Conservation (phyloP, 495 filamentous ascomycete genomes). For the Xylaria sp. region DNA sequence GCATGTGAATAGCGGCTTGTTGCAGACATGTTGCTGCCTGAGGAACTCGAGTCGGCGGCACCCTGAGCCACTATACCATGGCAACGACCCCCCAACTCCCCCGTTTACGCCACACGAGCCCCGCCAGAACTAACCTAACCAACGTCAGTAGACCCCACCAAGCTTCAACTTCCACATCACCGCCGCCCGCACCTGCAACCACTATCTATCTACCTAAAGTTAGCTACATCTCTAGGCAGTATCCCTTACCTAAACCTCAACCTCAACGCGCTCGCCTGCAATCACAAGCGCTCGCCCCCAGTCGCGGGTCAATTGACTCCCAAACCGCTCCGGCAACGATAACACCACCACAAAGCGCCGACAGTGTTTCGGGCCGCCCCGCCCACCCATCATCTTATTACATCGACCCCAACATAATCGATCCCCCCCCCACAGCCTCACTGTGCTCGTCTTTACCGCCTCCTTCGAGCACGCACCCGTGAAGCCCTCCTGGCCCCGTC, state of each 20-base stretch:
- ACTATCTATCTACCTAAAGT: too few species aligned
- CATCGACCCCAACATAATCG: conserved; percentile 15
- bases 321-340: not conserved
- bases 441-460: conserved; percentile 10
- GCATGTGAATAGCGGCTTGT: too few species aligned
- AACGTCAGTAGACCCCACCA: conserved; percentile 25
- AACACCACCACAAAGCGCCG: not conserved
- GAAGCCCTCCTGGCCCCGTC: conserved; percentile 25
- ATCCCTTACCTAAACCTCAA: conserved; percentile 5
- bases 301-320: not conserved
- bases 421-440: conserved; percentile 1
- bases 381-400: not conserved
- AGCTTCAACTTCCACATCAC: conserved; percentile 13
- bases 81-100: too few species aligned
- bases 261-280: too few species aligned
- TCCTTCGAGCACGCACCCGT: conserved; percentile 26
- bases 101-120: conserved; percentile 14
- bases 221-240: not conserved
- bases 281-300: not conserved
- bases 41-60: too few species aligned
- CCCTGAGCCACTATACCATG: not conserved
- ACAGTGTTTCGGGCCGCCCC: conserved; percentile 7
- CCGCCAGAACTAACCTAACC: conserved; percentile 16
- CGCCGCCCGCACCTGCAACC: too few species aligned
- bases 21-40: too few species aligned